A percentile compares a stretch with the other conserved stretches of the same genome.
Conservation (phyloP, 495 filamentous ascomycete genomes). For the Xylaria nigripes region DNA sequence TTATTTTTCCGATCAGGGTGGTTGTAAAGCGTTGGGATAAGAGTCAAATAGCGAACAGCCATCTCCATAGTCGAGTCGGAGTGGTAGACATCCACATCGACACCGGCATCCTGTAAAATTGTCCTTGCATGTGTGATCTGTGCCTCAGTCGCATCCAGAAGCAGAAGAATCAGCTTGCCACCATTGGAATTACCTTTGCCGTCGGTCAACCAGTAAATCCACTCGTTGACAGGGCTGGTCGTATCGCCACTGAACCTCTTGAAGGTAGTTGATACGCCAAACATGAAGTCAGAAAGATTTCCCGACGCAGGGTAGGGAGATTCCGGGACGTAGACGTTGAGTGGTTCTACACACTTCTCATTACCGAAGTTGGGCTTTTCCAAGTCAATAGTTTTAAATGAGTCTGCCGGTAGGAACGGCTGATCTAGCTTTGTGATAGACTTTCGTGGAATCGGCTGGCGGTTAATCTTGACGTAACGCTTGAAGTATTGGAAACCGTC, state of each 20-base stretch:
- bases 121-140: conserved; percentile 35
- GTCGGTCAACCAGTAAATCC: conserved; percentile 44
- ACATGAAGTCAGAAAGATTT: conserved; percentile 42
- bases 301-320: conserved; percentile 40
- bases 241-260: conserved; percentile 34
- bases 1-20: conserved; percentile 42
- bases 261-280: conserved; percentile 42
- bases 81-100: conserved; percentile 57
- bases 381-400: conserved; percentile 37
- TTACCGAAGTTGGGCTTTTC: conserved; percentile 28
- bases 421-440: conserved; percentile 40
- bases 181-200: conserved; percentile 42
- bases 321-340: conserved; percentile 38
- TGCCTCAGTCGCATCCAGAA: conserved; percentile 34
- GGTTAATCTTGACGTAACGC: conserved; percentile 41
- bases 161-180: conserved; percentile 38
- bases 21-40: conserved; percentile 46
- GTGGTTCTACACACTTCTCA: conserved; percentile 37
- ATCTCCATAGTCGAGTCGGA: conserved; percentile 53
- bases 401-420: conserved; percentile 32
- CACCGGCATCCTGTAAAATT: conserved; percentile 40
- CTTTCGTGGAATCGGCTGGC: conserved; percentile 35
- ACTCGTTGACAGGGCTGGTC: conserved; percentile 40
- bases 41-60: conserved; percentile 47
- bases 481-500: conserved; percentile 45